Evolutionary conservation across 2,329 filamentous ascomycete genomes (phyloP).

Genomic region (Arthrinium puccinioides): DNA sequence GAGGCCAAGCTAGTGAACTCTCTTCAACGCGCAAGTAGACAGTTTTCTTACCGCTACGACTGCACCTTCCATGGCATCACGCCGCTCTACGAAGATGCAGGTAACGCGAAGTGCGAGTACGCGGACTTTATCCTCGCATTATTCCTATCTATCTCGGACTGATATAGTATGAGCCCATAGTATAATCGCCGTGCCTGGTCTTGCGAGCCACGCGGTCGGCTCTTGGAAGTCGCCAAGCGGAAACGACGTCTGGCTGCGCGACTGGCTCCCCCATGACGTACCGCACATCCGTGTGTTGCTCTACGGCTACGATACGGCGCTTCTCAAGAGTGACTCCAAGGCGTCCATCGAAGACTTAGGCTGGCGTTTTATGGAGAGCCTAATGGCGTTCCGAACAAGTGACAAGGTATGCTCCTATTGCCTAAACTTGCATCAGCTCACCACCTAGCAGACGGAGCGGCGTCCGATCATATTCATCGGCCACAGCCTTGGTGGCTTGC

Average conservation of each 20-base stretch:
- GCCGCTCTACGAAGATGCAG: constrained; percentile 12
- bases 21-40: not conserved
- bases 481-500: constrained; percentile 18
- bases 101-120: constrained; percentile 14
- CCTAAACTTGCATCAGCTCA: not conserved
- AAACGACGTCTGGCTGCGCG: constrained; percentile 20
- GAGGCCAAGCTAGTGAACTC: not conserved
- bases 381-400: constrained; percentile 8
- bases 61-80: constrained; percentile 17
- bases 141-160: not conserved
- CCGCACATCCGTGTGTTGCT: constrained; percentile 15
- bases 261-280: constrained; percentile 17
- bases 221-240: constrained; percentile 18
- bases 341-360: constrained; percentile 13
- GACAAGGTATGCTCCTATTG: constrained; percentile 6
- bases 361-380: constrained; percentile 6
- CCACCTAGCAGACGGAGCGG: constrained; percentile 4
- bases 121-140: no score
- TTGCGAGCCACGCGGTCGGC: constrained; percentile 20
- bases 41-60: constrained; percentile 8
- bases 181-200: constrained; percentile 20
- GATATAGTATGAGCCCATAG: constrained; percentile 6
- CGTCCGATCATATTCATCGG: constrained; percentile 17
- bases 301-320: constrained; percentile 22
- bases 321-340: constrained; percentile 13